A percentile compares a stretch with the other conserved stretches of the same genome.
These are phyloP conservation scores for Fagus sylvatica DNA, from an alignment of 306 rosid species.

Conservation along the genomic window DNA sequence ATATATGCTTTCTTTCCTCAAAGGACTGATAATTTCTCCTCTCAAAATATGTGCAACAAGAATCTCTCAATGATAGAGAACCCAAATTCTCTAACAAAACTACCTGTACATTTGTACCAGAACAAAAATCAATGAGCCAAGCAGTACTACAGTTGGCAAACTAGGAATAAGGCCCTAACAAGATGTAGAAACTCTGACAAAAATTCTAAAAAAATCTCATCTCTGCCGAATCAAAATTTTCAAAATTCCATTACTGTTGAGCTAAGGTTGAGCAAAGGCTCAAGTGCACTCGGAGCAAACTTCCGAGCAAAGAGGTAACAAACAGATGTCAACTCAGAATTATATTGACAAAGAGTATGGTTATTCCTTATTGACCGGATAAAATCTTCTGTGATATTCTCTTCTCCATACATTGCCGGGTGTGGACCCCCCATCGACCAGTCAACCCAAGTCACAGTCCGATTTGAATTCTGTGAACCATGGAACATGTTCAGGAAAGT, in stretches of 20 bases:
- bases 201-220: neutral
- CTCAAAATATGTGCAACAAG: conserved; percentile 32
- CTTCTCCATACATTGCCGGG: conserved; percentile 61
- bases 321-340: conserved; percentile 65
- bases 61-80: conserved; percentile 25
- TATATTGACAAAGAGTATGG: conserved; percentile 67
- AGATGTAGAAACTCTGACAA: conserved; percentile 30
- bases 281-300: conserved; percentile 65
- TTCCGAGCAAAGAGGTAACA: conserved; percentile 91
- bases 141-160: conserved; percentile 6
- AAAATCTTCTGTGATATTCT: conserved; percentile 55
- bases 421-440: conserved; percentile 94
- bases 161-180: conserved; percentile 19
- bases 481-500: conserved; percentile 82
- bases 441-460: conserved; percentile 89
- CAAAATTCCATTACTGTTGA: conserved; percentile 63
- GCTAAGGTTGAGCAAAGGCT: conserved; percentile 67
- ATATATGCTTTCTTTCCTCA: conserved; percentile 33
- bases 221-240: conserved; percentile 27
- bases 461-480: conserved; percentile 68
- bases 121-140: conserved; percentile 18
- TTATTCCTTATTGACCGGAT: conserved; percentile 62
- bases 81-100: conserved; percentile 31
- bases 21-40: conserved; percentile 13
- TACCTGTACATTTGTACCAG: conserved; percentile 36